Percentiles rank a stretch among this genome's conserved stretches.
These are phyloP conservation scores for Pseudonitzschia multistriata DNA, from an alignment of 108 stramenopile species.

Conservation along the genomic window DNA sequence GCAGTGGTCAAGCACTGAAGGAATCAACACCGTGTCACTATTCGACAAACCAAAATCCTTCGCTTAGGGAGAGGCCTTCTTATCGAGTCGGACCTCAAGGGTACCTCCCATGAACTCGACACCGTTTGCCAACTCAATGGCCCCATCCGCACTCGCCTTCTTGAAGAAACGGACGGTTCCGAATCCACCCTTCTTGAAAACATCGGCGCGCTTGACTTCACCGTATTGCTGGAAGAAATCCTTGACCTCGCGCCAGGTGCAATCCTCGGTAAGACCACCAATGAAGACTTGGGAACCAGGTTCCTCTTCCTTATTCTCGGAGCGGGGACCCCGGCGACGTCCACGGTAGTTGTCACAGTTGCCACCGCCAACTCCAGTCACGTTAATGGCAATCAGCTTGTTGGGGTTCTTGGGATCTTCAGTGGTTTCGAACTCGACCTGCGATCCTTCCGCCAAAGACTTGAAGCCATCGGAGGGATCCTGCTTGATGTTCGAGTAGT, in stretches of 20 bases:
- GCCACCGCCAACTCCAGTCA: constrained; percentile 8
- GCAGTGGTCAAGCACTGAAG: too few species aligned
- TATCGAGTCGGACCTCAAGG: constrained; percentile 70
- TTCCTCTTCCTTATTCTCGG: not conserved
- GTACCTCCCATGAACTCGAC: constrained; percentile 65
- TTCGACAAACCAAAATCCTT: too few species aligned
- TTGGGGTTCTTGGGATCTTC: constrained; percentile 15
- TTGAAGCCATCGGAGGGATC: not conserved
- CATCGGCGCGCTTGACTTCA: constrained; percentile 67
- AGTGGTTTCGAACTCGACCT: constrained; percentile 10
- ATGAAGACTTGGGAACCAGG: constrained; percentile 66
- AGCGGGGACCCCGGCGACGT: not conserved
- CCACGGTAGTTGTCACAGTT: constrained; percentile 4
- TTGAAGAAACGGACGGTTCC: constrained; percentile 83
- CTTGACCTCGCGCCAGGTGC: constrained; percentile 83
- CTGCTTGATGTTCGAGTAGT: constrained; percentile 16
- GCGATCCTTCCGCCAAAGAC: constrained; percentile 1
- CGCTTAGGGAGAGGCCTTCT: too few species aligned
- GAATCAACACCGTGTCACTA: not conserved
- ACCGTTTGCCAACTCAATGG: constrained; percentile 81
- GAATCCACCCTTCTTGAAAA: constrained; percentile 77
- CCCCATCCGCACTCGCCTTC: constrained; percentile 74
- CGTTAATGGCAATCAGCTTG: constrained; percentile 14
- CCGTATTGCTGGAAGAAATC: constrained; percentile 82
- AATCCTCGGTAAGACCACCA: constrained; percentile 77